Evolutionary conservation across 805 yeast genomes (phyloP), one percentile per base, ranked within the genome.

Genomic region (Maudiozyma serrabonitensis): DNA sequence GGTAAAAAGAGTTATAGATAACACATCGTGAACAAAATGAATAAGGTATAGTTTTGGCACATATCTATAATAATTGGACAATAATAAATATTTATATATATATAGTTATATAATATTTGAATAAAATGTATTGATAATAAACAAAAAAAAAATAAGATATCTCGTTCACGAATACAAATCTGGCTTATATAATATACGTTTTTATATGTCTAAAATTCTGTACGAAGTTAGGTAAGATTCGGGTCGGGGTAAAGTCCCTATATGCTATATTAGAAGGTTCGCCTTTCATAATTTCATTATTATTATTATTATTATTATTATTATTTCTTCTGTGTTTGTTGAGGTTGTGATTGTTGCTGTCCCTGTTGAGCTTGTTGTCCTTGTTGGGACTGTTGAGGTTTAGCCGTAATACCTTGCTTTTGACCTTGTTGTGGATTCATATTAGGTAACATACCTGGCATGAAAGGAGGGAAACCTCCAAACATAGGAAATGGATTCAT

Each of bases 1-100:
- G 86, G 81, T 80, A 15, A 75, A 73, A 53, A 52, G 70, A 46
- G 69, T 78, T 19, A 47, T 56, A 19, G 59, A 61, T 6, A 32
- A 3, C 12, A 37, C 40, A 37, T 18, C 35, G 12, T 12, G 11
- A 34, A 35, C 32, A 9, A 28, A 28, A 28, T 2, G 4, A 28
- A 28, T 28, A 11, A 11, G 32, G 12, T 28, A 28, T 28, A 21
- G 4, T 28, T 28, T 11, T 28, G 12, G 32, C 32, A 19, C n/a
- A 16, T n/a, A 13, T 19, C 19, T 39, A 11, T 25, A 32, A 21
- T 16, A n/a, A 28, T 46, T 28, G 49, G 46, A 47, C 45, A 47
- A 12, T 41, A 19, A 39, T 21, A 39, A 34, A 11, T 13, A 12
- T 39, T n/a, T 15, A 35, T 35, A 35, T n/a, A 35, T n/a, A n/a